A percentile compares a stretch with the other conserved stretches of the same genome.
Conservation (phyloP, 148 eudicot species). For the Talinum fruticosum region DNA sequence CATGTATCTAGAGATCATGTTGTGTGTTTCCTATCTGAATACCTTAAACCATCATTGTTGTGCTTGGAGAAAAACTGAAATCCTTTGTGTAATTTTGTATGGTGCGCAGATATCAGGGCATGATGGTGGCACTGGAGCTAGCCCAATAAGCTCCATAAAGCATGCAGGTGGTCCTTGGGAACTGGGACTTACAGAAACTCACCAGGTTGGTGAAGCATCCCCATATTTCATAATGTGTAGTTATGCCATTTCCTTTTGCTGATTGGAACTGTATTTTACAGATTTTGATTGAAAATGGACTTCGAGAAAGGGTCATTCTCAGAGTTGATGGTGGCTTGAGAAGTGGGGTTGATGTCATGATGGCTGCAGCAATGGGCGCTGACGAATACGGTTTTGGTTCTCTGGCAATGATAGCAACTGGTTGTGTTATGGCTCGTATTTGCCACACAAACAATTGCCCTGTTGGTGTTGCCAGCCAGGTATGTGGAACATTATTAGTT, state of each 20-base stretch:
- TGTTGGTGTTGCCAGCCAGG: slow-evolving; percentile 99
- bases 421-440: slow-evolving; percentile 98
- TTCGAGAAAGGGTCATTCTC: slow-evolving; percentile 94
- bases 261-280: slow-evolving; percentile 21
- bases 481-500: slow-evolving; percentile 7
- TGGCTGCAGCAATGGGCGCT: slow-evolving; percentile 99
- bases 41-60: background rate
- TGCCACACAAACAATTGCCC: slow-evolving; percentile 99
- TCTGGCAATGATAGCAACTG: slow-evolving; percentile 98
- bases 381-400: slow-evolving; percentile 99
- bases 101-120: slow-evolving; percentile 89
- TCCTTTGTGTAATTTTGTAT: slow-evolving; percentile 3
- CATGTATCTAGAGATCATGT: background rate
- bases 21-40: background rate
- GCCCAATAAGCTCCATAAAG: slow-evolving; percentile 97
- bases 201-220: slow-evolving; percentile 62
- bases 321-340: slow-evolving; percentile 98
- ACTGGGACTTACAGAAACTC: slow-evolving; percentile 94
- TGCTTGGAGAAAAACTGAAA: background rate
- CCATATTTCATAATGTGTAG: background rate
- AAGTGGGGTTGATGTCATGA: slow-evolving; percentile 97
- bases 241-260: background rate
- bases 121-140: slow-evolving; percentile 99
- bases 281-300: slow-evolving; percentile 88
- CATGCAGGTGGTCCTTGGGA: slow-evolving; percentile 99